These are phyloP conservation scores for Globisporangium paroecandrum DNA, from an alignment of 352 stramenopile genomes.

Conservation along the genomic window DNA sequence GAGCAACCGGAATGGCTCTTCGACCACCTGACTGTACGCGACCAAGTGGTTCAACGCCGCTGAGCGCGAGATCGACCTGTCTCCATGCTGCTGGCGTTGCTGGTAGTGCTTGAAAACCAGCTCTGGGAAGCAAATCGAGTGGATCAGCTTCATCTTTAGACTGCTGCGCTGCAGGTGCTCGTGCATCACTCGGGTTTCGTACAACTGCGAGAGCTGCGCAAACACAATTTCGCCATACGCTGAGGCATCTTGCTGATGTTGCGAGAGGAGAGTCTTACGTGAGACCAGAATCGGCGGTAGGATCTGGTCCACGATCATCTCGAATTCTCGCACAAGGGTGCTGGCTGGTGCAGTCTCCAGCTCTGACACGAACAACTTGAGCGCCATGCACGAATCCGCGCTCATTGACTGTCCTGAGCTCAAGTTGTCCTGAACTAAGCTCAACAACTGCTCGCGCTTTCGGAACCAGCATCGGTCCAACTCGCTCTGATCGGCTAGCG, in stretches of 20 bases:
- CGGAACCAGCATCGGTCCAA: conserved; percentile 16
- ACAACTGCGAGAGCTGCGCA: conserved; percentile 35
- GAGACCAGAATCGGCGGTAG: conserved; percentile 29
- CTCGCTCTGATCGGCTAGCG: conserved; percentile 3
- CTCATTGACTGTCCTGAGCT: not conserved
- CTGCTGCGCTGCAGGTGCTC: conserved; percentile 24
- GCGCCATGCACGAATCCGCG: conserved; percentile 28
- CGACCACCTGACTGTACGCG: conserved; percentile 43
- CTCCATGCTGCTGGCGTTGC: conserved; percentile 22
- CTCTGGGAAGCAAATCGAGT: conserved; percentile 50
- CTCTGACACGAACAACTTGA: conserved; percentile 22
- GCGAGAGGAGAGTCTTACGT: conserved; percentile 6
- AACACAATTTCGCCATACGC: conserved; percentile 20
- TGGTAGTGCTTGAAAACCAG: conserved; percentile 30
- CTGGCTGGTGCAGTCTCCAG: conserved; percentile 34
- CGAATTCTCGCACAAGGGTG: conserved; percentile 28
- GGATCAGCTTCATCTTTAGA: conserved; percentile 37
- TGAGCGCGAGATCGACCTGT: conserved; percentile 2
- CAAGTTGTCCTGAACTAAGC: not conserved
- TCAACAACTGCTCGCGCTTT: not conserved
- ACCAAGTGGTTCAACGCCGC: conserved; percentile 24
- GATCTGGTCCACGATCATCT: conserved; percentile 30
- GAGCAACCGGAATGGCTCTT: conserved; percentile 55
- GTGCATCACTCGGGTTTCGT: conserved; percentile 25
- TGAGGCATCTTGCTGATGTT: not conserved